Evolutionary conservation across 805 yeast genomes (phyloP), one percentile per base, ranked within the genome.

Genomic region (Zygoascus bituminiphila): DNA sequence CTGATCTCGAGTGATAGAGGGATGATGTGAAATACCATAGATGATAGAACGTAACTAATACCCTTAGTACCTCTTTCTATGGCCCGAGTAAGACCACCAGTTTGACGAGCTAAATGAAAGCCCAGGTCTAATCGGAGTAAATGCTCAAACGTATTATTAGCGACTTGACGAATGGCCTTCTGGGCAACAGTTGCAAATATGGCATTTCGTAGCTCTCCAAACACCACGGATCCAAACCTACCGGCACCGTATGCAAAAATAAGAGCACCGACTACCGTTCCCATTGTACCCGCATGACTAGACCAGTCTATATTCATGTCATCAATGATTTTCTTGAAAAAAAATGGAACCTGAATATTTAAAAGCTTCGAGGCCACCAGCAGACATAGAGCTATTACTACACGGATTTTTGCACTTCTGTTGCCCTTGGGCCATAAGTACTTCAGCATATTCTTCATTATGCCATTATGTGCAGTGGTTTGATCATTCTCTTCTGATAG

Each of bases 21-120:
- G 29, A 91, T 71, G 33, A 93, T 89, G 63, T 93, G 98, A 71
- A 93, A 91, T n/a, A 93, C 96, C 95, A 91, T 86, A 2, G 98
- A 96, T 33, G 86, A 80, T 42, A 93, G 70, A 4, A 93, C 97
- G 58, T 85, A 89, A 10, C 94, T 82, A 47, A 93, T 91, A 70
- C 98, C 98, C 59, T 93, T 91, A 1, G 98, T 91, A 64, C 98
- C 98, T 54, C 98, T 74, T 60, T 93, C 98, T 59, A 93, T 93
- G 1, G 98, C 98, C 52, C 98, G 73, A 0, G 97, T 91, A 29
- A 93, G 67, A 0, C 96, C 98, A 55, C 98, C 98, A 0, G 98
- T 93, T 64, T 93, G 98, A 56, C 89, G 74, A 9, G 91, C 75
- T 37, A 93, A 67, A 64, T 93, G 98, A 76, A 91, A 93, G 19